Percentiles rank a stretch among this genome's conserved stretches.
Evolutionary conservation across 2,329 filamentous ascomycete species (phyloP).

Genomic region (Neobulgaria alba): DNA sequence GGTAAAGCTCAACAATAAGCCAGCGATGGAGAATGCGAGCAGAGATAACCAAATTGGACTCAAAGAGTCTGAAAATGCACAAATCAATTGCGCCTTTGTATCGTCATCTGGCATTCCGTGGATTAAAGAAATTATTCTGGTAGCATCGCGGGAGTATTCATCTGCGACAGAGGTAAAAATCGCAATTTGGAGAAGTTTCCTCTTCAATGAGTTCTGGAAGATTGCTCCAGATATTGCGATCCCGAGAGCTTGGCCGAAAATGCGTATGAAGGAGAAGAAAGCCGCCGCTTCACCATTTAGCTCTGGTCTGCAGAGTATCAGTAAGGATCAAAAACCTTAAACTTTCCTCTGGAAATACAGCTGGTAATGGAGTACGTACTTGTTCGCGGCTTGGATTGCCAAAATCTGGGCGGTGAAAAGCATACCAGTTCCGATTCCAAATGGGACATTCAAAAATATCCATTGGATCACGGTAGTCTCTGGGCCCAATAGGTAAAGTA

Average conservation of each 20-base stretch:
- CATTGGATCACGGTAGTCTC: slow-evolving; percentile 6
- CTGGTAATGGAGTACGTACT: slow-evolving; percentile 49
- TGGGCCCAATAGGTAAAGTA: slow-evolving; percentile 17
- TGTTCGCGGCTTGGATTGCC: slow-evolving; percentile 28
- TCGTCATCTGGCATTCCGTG: no score
- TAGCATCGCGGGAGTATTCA: slow-evolving; percentile 1
- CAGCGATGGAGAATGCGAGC: no score
- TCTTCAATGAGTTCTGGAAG: slow-evolving; percentile 50
- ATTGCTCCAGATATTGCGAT: slow-evolving; percentile 44
- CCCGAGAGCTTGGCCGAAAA: neutral
- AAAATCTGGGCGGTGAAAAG: slow-evolving; percentile 51
- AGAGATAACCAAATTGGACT: no score
- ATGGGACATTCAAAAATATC: slow-evolving; percentile 10
- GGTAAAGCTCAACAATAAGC: no score
- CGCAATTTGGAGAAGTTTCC: slow-evolving; percentile 4
- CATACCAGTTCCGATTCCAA: slow-evolving; percentile 10
- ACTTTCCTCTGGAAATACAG: no score
- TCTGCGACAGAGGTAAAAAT: neutral
- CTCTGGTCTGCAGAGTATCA: slow-evolving; percentile 57
- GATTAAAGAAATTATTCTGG: no score
- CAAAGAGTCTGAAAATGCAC: no score
- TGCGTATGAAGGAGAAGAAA: slow-evolving; percentile 27
- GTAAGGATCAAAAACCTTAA: no score
- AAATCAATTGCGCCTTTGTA: no score
- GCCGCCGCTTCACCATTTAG: slow-evolving; percentile 59